phyloP scores from a whole-genome alignment of 495 filamentous ascomycete species.

The Margaritispora aquatica region DNA sequence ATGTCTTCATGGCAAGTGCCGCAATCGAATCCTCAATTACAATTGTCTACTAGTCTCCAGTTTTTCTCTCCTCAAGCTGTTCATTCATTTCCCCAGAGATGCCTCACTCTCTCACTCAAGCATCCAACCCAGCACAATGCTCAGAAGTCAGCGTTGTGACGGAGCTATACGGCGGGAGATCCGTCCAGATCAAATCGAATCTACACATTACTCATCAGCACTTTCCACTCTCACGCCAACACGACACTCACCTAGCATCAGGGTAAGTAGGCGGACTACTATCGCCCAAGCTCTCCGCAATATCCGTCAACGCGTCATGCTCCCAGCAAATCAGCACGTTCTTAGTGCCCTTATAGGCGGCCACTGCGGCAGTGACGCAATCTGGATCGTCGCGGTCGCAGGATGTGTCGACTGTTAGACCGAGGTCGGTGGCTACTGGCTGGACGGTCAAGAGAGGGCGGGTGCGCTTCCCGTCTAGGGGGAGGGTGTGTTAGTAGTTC shows the following conservation, averaged over 20 bases:
- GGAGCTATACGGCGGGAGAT: conserved; percentile 33
- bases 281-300: conserved; percentile 35
- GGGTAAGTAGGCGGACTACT: conserved; percentile 11
- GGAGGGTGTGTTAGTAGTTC: too few relatives aligned
- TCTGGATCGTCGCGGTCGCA: conserved; percentile 41
- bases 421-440: conserved; percentile 45
- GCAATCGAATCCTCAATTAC: too few relatives aligned
- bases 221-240: neutral
- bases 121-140: conserved; percentile 39
- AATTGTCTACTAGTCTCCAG: too few relatives aligned
- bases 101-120: too few relatives aligned
- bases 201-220: conserved; percentile 20
- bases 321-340: conserved; percentile 58
- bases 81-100: too few relatives aligned
- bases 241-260: conserved; percentile 15
- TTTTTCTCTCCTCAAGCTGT: neutral
- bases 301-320: conserved; percentile 42
- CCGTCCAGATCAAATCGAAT: conserved; percentile 45
- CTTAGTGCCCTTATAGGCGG: conserved; percentile 34
- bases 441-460: conserved; percentile 48
- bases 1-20: too few relatives aligned
- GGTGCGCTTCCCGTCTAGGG: conserved; percentile 41
- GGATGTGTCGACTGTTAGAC: conserved; percentile 43
- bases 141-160: conserved; percentile 34
- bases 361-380: conserved; percentile 39